Conservation (phyloP, 345 rosid genomes). For the thale cress (Arabidopsis thaliana) region TAIR10.1 NC_003070.9:9791501-9792000, state of each 20-base stretch:
- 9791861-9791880: neutral
- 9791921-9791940: slow-evolving; percentile 1
- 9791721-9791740: slow-evolving; percentile 39
- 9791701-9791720: slow-evolving; percentile 39
- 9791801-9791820: neutral
- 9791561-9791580: slow-evolving; percentile 24
- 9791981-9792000: neutral
- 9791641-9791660: slow-evolving; percentile 43
- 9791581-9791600: slow-evolving; percentile 49
- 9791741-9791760: slow-evolving; percentile 36
- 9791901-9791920: neutral
- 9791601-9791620: slow-evolving; percentile 44
- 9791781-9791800: slow-evolving; percentile 25
- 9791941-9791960: slow-evolving; percentile 3
- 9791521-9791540: slow-evolving; percentile 8
- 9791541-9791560: slow-evolving; percentile 2
- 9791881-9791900: neutral
- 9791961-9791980: slow-evolving; percentile 2
- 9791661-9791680: slow-evolving; percentile 45
- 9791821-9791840: neutral
- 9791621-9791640: slow-evolving; percentile 40
- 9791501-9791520: slow-evolving; percentile 32
- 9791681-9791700: slow-evolving; percentile 41
- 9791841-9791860: neutral
- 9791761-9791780: slow-evolving; percentile 25